These are phyloP conservation scores for Ogataea nitratoaversa DNA, from an alignment of 805 yeast genomes.

Conservation along the genomic window DNA sequence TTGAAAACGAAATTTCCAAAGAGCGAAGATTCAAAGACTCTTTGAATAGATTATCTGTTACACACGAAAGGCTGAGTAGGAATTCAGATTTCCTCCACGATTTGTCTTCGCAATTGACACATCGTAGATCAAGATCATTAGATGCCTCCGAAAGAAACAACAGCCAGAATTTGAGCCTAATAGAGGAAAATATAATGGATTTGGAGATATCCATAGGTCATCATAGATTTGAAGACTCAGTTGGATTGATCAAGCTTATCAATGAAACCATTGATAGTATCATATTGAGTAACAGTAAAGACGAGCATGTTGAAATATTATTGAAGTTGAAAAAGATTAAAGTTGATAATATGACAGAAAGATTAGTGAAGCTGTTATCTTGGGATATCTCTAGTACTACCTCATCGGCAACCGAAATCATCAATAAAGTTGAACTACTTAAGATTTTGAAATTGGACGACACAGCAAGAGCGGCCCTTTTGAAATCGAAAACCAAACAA, in stretches of 20 bases:
- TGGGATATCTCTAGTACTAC: conserved; percentile 21
- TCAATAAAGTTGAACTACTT: conserved; percentile 27
- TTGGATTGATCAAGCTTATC: conserved; percentile 27
- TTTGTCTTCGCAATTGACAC: conserved; percentile 52
- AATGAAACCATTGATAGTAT: conserved; percentile 18
- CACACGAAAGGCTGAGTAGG: conserved; percentile 21
- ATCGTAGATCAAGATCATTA: conserved; percentile 51
- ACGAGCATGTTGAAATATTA: conserved; percentile 13
- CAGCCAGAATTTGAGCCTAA: conserved; percentile 23
- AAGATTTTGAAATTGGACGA: conserved; percentile 38
- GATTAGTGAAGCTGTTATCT: conserved; percentile 15
- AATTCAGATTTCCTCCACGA: conserved; percentile 47
- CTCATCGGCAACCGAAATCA: conserved; percentile 15
- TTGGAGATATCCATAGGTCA: conserved; percentile 48
- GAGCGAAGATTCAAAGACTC: conserved; percentile 43
- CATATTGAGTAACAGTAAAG: conserved; percentile 14
- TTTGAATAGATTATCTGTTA: conserved; percentile 35
- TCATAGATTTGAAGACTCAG: conserved; percentile 41
- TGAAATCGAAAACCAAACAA: conserved; percentile 43
- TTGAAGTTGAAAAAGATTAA: conserved; percentile 19
- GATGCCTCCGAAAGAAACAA: conserved; percentile 32
- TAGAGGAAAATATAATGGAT: conserved; percentile 48
- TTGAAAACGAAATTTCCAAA: conserved; percentile 44
- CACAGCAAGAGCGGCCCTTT: conserved; percentile 44
- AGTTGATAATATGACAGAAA: conserved; percentile 21